A percentile compares a stretch with the other conserved stretches of the same genome.
Evolutionary conservation across 345 rosid species (phyloP).

Genomic region (Conringia planisiliqua): DNA sequence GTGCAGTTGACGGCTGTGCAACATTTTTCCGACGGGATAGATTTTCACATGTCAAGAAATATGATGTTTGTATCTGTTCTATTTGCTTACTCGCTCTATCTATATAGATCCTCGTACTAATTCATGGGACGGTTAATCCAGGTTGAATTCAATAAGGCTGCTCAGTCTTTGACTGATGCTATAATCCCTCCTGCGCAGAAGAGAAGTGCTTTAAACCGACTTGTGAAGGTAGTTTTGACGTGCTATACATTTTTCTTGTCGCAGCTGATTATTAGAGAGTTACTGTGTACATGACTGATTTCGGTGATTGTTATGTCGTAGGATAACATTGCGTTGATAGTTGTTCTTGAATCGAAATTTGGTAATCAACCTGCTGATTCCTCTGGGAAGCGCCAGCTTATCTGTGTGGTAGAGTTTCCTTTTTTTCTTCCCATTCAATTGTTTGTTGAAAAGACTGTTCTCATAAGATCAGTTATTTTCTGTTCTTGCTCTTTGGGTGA

Average conservation of each 20-base stretch:
- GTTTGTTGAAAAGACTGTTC: constrained; percentile 6
- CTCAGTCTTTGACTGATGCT: constrained; percentile 96
- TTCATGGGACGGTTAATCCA: constrained; percentile 30
- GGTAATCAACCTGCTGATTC: constrained; percentile 81
- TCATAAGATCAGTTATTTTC: neutral
- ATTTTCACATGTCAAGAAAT: constrained; percentile 96
- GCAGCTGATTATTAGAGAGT: constrained; percentile 31
- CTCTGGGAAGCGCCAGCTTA: constrained; percentile 91
- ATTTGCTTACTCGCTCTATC: neutral
- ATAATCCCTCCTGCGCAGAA: constrained; percentile 73
- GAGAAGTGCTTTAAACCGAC: constrained; percentile 79
- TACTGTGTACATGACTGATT: constrained; percentile 19
- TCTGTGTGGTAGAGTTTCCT: constrained; percentile 72
- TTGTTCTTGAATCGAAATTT: constrained; percentile 91
- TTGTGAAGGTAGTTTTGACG: constrained; percentile 66
- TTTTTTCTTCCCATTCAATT: neutral
- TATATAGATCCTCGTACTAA: constrained; percentile 21
- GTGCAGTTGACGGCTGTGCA: constrained; percentile 88
- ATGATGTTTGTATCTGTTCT: constrained; percentile 62
- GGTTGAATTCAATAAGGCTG: constrained; percentile 99
- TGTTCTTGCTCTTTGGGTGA: constrained; percentile 7
- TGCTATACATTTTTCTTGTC: constrained; percentile 50
- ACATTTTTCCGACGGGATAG: constrained; percentile 96
- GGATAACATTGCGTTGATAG: constrained; percentile 97
- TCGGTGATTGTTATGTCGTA: constrained; percentile 29